Conservation (phyloP, 2,329 filamentous ascomycete genomes). For the Stachybotrys chlorohalonatus region DNA sequence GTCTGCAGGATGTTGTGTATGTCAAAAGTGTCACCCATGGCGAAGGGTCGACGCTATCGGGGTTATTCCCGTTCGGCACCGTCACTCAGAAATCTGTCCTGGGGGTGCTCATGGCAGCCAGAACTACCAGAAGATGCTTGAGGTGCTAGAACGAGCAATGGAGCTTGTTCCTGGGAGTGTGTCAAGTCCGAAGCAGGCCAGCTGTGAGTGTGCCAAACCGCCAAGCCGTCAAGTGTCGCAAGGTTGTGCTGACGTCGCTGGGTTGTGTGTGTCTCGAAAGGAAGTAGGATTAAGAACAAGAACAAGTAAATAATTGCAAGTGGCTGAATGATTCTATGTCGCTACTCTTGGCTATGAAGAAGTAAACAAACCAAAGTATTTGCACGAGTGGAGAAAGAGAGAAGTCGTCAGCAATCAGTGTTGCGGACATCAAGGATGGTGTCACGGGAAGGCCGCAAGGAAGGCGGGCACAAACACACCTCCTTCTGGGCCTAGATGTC, state of each 20-base stretch:
- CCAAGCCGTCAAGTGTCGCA: too few relatives aligned
- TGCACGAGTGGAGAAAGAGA: background rate
- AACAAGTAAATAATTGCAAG: too few relatives aligned
- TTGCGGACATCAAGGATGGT: background rate
- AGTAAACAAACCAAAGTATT: background rate
- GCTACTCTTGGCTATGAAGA: background rate
- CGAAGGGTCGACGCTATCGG: slow-evolving; percentile 13
- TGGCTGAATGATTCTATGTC: background rate
- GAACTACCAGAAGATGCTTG: background rate
- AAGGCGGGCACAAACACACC: background rate
- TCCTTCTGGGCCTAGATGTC: background rate
- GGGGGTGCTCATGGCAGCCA: background rate
- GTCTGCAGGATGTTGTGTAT: slow-evolving; percentile 38
- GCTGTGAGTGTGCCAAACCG: too few relatives aligned
- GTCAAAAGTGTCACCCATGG: slow-evolving; percentile 33
- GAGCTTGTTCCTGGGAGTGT: too few relatives aligned
- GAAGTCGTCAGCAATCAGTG: background rate
- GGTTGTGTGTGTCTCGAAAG: too few relatives aligned
- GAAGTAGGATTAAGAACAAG: too few relatives aligned
- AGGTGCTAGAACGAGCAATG: too few relatives aligned
- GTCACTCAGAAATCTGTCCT: background rate
- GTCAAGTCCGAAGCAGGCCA: too few relatives aligned
- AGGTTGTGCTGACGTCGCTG: too few relatives aligned
- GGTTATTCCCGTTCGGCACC: background rate
- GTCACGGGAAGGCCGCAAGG: background rate